Base-by-base conservation (phyloP, 2,329 filamentous ascomycete species). In the Talaromyces albobiverticillius region DNA sequence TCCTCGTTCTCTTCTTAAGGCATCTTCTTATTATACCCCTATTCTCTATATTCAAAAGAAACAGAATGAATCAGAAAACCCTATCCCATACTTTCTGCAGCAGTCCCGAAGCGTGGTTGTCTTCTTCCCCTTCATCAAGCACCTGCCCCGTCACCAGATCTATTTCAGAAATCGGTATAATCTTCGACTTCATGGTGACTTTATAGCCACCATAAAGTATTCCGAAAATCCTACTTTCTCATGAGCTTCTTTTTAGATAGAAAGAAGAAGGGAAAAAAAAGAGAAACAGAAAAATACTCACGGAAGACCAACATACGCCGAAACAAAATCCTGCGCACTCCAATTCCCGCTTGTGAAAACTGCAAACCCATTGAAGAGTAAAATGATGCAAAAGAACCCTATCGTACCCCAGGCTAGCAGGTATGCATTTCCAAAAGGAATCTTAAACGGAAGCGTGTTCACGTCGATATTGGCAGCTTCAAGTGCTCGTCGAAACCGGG, bases 141-240 rank as follows among this genome's bases (percentile, higher is more conserved):
- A n/a, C n/a, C n/a, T 43, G 61, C 61, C 64, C 69, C 69, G 70
- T 72, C 69, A 72, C 69, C 60, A 22, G 29, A 31, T 29, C 46
- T 40, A 40, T 59, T 61, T 61, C 53, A 60, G 53, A 57, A 48
- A 38, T 47, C 51, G 46, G 51, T 22, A 47, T 16, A 20, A 47
- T 46, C 26, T 49, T 53, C 20, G 51, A 22, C 50, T 16, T 40
- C 45, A 52, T 51, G 22, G 3, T 14, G 3, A 40, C 18, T 18
- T 40, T 40, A 40, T 40, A 40, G 14, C 36, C 36, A 7, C 36
- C 36, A 11, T 40, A 40, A 18, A 40, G 36, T 14, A 40, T 7
- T 11, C 7, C 36, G 10, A 40, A 40, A 18, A 40, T 40, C 14
- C 36, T 40, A 9, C n/a, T n/a, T 40, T 40, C 10, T 16, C 14